Conservation (phyloP, 1,284 basidiomycete species). For the Ustilago tritici region DNA sequence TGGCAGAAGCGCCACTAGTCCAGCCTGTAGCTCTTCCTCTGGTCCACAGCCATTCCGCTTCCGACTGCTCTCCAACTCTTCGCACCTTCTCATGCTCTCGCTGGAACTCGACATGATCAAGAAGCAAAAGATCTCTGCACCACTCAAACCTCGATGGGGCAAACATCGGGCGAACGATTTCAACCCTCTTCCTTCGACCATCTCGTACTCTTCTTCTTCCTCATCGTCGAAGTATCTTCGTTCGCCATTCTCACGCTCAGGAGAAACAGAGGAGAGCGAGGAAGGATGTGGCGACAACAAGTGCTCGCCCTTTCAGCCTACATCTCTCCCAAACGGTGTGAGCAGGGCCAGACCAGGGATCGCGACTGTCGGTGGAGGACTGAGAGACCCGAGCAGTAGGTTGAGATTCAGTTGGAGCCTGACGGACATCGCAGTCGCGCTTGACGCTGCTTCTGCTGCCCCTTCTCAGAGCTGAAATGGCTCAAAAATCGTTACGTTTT, state of each 20-base stretch:
- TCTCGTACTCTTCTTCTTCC: slow-evolving; percentile 14
- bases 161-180: slow-evolving; percentile 62
- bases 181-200: slow-evolving; percentile 43
- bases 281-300: slow-evolving; percentile 9
- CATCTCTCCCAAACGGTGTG: neutral
- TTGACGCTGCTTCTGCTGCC: slow-evolving; percentile 8
- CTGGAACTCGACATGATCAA: slow-evolving; percentile 68
- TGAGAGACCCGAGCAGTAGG: slow-evolving; percentile 34
- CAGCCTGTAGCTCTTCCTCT: slow-evolving; percentile 8
- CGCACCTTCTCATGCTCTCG: slow-evolving; percentile 67
- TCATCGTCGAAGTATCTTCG: slow-evolving; percentile 25
- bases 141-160: slow-evolving; percentile 66
- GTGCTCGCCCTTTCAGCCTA: slow-evolving; percentile 10
- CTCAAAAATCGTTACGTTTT: too few relatives aligned
- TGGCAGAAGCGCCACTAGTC: slow-evolving; percentile 18
- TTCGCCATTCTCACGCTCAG: slow-evolving; percentile 24
- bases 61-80: slow-evolving; percentile 62
- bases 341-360: neutral
- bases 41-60: slow-evolving; percentile 37
- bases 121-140: slow-evolving; percentile 66
- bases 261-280: neutral
- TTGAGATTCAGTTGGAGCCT: slow-evolving; percentile 34
- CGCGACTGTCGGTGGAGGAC: slow-evolving; percentile 12
- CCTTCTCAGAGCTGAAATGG: neutral
- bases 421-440: slow-evolving; percentile 14